These are phyloP conservation scores for Leccinellum albellum DNA, from an alignment of 768 basidiomycete genomes.

Conservation along the genomic window DNA sequence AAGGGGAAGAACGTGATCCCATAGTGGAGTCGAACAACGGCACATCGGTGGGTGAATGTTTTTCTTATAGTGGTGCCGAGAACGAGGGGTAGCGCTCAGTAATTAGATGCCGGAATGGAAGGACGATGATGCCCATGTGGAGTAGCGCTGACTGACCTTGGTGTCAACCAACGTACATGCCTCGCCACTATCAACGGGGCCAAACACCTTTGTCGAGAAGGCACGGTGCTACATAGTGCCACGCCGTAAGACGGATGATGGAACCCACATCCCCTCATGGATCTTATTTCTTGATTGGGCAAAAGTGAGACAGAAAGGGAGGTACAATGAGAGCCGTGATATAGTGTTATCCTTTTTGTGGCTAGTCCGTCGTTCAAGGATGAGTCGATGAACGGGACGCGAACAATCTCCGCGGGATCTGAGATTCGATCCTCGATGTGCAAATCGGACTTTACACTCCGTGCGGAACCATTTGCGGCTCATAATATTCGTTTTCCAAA, in stretches of 20 bases:
- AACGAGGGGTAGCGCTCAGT: neutral
- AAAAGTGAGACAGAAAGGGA: neutral
- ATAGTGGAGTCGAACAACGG: neutral
- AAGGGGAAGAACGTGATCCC: neutral
- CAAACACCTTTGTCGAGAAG: neutral
- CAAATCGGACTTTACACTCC: conserved; percentile 19
- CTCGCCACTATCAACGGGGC: neutral
- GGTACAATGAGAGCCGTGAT: neutral
- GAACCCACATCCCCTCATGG: too few relatives aligned
- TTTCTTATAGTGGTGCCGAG: neutral
- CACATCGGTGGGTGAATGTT: neutral
- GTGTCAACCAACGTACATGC: neutral
- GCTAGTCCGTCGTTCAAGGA: conserved; percentile 3
- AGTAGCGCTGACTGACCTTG: neutral
- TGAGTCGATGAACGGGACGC: neutral
- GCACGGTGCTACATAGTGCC: neutral
- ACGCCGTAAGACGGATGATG: neutral
- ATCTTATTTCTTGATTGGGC: neutral
- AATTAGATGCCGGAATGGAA: neutral
- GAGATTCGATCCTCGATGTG: conserved; percentile 23
- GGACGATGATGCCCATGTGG: neutral
- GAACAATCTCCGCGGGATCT: conserved; percentile 25
- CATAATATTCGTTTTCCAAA: neutral
- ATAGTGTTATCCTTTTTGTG: neutral
- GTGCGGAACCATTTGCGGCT: conserved; percentile 1